Conservation (phyloP, 1,139 yeast species). For the Pneumocystis canis region DNA sequence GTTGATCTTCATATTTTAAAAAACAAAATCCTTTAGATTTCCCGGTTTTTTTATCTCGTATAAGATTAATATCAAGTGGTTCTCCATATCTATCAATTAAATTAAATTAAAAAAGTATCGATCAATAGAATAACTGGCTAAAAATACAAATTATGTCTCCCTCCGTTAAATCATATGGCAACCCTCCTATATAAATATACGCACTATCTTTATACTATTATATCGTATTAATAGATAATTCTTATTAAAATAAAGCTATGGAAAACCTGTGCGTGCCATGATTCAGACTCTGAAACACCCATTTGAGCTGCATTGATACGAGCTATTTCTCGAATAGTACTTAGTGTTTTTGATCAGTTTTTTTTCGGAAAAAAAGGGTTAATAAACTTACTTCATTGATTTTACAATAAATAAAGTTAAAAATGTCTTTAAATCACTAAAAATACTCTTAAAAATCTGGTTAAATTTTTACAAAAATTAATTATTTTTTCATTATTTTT, state of each 20-base stretch:
- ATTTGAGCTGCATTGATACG: slow-evolving; percentile 9
- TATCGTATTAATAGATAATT: neutral
- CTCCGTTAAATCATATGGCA: slow-evolving; percentile 51
- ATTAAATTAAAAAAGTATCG: no score
- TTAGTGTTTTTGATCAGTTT: neutral
- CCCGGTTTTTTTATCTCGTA: slow-evolving; percentile 56
- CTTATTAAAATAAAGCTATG: neutral
- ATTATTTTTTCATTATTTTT: no score
- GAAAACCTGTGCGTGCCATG: slow-evolving; percentile 9
- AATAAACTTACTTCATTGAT: neutral
- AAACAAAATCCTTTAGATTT: slow-evolving; percentile 66
- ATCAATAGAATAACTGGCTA: no score
- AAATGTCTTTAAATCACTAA: neutral
- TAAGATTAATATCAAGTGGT: slow-evolving; percentile 62
- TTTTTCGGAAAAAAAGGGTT: neutral
- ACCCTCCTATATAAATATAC: slow-evolving; percentile 43
- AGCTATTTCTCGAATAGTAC: neutral
- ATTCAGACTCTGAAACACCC: slow-evolving; percentile 8
- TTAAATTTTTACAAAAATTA: no score
- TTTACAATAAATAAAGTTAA: neutral
- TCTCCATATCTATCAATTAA: slow-evolving; percentile 36
- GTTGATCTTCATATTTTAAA: slow-evolving; percentile 66
- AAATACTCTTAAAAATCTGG: neutral
- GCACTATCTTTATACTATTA: slow-evolving; percentile 1
- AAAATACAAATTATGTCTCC: slow-evolving; percentile 65